Evolutionary conservation across 345 rosid genomes (phyloP), one percentile per base, ranked within the genome.

Genomic region (Diplotaxis tenuifolia): DNA sequence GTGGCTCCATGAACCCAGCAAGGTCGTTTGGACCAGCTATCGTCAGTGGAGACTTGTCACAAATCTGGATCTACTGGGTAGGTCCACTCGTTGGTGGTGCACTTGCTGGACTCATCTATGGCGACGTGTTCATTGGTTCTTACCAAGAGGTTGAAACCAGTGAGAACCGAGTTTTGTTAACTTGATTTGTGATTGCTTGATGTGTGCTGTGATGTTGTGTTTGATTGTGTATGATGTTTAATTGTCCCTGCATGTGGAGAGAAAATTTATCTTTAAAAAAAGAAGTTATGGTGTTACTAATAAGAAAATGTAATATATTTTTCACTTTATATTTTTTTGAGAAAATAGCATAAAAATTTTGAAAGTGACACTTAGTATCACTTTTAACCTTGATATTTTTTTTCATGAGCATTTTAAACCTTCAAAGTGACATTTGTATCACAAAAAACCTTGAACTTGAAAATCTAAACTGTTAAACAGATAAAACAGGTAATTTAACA

Each of bases 1-100:
- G 97, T 1, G 97, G 97, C 2, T 93, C 97, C 4, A 93, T 91
- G 97, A 93, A 93, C 83, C 97, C 97, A 10, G 96, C 98, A 34
- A 82, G 97, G 32, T 91, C 97, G 0, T 86, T 89, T n/a, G 96
- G 96, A 34, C 98, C 97, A 0, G 91, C 98, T 7, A 91, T 93
- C 36, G 91, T 86, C 7, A 84, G 84, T 52, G 91, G 94, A 3
- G 87, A 91, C 84, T 87, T 83, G 23, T 77, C 91, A 0, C 72
- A 82, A 34, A 84, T 66, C 34, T 91, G 97, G 97, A 84, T 93
- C 71, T 93, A 91, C 65, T 89, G 96, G 96, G 76, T 84, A 16
- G 93, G 96, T 4, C 96, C 97, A 67, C 84, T 94, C 0, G 54
- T 89, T 4, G 97, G 97, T 8, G 98, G 97, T 15, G 96, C 84